A percentile compares a stretch with the other conserved stretches of the same genome.
Conservation (phyloP, 495 filamentous ascomycete genomes). For the Talaromyces liani region DNA sequence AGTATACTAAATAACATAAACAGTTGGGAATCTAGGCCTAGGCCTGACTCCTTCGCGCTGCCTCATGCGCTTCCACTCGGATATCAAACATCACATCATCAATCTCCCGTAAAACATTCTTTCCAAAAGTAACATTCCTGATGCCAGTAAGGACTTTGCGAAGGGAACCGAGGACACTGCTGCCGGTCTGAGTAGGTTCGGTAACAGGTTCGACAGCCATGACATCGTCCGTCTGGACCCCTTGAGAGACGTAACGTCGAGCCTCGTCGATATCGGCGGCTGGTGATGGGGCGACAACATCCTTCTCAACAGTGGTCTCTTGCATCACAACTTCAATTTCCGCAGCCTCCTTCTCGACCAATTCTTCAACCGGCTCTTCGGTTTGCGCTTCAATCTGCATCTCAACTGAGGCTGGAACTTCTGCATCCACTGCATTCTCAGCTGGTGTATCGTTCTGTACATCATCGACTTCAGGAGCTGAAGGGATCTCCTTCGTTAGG, state of each 20-base stretch:
- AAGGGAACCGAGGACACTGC: slow-evolving; percentile 41
- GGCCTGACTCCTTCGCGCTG: slow-evolving; percentile 37
- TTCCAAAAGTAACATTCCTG: slow-evolving; percentile 28
- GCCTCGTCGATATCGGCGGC: not conserved
- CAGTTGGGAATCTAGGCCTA: not conserved
- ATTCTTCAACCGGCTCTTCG: not conserved
- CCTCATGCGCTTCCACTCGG: slow-evolving; percentile 55
- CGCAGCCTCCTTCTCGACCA: slow-evolving; percentile 6
- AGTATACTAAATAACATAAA: slow-evolving; percentile 3
- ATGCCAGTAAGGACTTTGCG: slow-evolving; percentile 39
- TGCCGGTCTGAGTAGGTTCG: slow-evolving; percentile 4
- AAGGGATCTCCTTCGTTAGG: not conserved
- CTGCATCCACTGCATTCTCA: not conserved
- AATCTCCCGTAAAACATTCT: slow-evolving; percentile 47
- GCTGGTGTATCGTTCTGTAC: slow-evolving; percentile 11
- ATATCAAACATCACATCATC: slow-evolving; percentile 65
- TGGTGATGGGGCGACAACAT: not conserved
- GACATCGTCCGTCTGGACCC: slow-evolving; percentile 8
- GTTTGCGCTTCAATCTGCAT: not conserved
- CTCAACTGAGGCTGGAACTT: not conserved
- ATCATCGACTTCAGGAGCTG: slow-evolving; percentile 13
- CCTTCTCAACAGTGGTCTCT: not conserved
- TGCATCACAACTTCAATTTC: not conserved
- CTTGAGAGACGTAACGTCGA: not conserved
- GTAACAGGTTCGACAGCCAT: not conserved